A percentile compares a stretch with the other conserved stretches of the same genome.
These are phyloP conservation scores for Vinca minor DNA, from an alignment of 257 asterid species.

Conservation along the genomic window DNA sequence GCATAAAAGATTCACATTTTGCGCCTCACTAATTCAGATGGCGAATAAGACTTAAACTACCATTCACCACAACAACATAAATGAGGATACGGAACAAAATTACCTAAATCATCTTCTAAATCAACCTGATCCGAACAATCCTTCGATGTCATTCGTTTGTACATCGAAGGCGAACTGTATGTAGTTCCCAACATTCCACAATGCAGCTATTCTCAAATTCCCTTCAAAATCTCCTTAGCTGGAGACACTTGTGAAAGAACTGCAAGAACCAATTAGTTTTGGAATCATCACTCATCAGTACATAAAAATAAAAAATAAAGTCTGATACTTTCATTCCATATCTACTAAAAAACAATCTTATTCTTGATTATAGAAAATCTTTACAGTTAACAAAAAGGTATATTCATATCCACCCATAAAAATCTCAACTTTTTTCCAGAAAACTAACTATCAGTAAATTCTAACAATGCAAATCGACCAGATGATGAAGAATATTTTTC, in stretches of 20 bases:
- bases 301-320: neutral
- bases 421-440: neutral
- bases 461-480: neutral
- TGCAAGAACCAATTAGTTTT: constrained; percentile 10
- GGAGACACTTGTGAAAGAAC: constrained; percentile 13
- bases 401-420: neutral
- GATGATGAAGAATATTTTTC: neutral
- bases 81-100: neutral
- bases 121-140: constrained; percentile 38
- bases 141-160: constrained; percentile 49
- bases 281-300: constrained; percentile 6
- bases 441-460: neutral
- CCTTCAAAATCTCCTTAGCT: constrained; percentile 16
- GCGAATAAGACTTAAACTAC: neutral
- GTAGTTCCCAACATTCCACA: constrained; percentile 39
- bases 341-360: neutral
- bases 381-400: neutral
- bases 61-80: neutral
- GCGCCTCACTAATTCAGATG: neutral
- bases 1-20: neutral
- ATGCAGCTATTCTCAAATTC: constrained; percentile 12
- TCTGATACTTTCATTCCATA: neutral
- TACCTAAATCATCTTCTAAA: constrained; percentile 46
- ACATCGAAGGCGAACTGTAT: constrained; percentile 37
- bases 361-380: too few species aligned